Conservation (phyloP, 805 yeast species). For the Brettanomyces nanus region DNA sequence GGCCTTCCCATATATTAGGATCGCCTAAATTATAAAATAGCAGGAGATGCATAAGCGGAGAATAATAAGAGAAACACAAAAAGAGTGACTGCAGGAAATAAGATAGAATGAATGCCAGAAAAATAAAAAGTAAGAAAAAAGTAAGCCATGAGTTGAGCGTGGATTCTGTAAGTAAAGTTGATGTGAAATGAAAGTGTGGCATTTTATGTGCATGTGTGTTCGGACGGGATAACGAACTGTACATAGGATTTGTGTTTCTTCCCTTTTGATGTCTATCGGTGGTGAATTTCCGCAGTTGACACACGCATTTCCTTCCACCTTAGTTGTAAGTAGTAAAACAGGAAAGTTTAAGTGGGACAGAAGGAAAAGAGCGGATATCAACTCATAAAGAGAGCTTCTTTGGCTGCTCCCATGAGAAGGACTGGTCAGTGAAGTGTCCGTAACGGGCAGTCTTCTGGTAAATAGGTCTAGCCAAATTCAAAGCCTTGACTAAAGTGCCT, state of each 20-base stretch:
- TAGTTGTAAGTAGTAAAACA: no score
- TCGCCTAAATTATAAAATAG: constrained; percentile 1
- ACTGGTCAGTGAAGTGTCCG: constrained; percentile 99
- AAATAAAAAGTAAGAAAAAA: not conserved
- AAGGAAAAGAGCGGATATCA: no score
- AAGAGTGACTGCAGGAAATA: no score
- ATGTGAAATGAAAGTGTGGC: not conserved
- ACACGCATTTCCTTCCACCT: no score
- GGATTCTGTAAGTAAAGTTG: constrained; percentile 3
- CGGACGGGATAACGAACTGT: constrained; percentile 5
- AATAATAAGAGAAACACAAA: not conserved
- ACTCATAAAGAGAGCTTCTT: constrained; percentile 62
- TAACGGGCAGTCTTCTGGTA: constrained; percentile 98
- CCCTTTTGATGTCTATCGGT: not conserved
- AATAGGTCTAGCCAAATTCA: constrained; percentile 98
- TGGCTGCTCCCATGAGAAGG: constrained; percentile 98
- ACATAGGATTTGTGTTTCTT: constrained; percentile 2
- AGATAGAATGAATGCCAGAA: not conserved
- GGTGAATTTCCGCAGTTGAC: no score
- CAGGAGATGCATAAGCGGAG: constrained; percentile 1
- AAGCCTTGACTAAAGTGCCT: constrained; percentile 95
- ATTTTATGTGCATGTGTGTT: constrained; percentile 4
- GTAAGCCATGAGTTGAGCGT: constrained; percentile 25
- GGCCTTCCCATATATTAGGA: not conserved
- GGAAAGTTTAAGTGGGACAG: no score